Base-by-base conservation (phyloP, 2,329 filamentous ascomycete genomes). In the Teratosphaeria viscida region DNA sequence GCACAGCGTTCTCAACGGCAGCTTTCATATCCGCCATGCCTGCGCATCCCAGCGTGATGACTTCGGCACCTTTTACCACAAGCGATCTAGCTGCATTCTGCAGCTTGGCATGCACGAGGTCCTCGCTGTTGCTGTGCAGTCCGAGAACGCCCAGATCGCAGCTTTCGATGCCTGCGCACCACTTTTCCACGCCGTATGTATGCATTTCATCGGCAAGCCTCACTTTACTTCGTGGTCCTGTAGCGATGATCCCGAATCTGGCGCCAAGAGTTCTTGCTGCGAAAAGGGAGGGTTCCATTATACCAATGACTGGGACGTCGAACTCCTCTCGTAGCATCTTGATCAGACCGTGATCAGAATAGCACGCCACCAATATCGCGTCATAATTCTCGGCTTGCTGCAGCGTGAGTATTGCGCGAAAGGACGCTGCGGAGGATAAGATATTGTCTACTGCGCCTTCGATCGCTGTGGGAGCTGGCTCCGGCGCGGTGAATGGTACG, bases 281-380 rank as follows among this genome's bases (percentile, higher is more conserved):
- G 63, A 83, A 81, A 2, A 81, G 70, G 3, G 68, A 73, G 0
- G 78, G 77, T 66, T 81, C 79, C 77, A 81, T 80, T 59, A 81
- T 80, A 2, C 79, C 79, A 2, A 80, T 74, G 4, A 76, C 70
- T 0, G 78, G 79, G 55, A 77, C 68, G 2, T 67, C 60, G 52
- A 77, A 72, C 57, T 79, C 78, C 62, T 81, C 78, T 1, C 77
- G 71, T 35, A 81, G 69, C 66, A 78, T 77, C 23, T 70, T 67
- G 59, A 78, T 77, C 3, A 81, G 70, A 1, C 76, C 74, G 60
- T 81, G 78, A 39, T 77, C 74, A 57, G 73, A 77, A 68, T 79
- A 81, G 69, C 77, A 80, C 2, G 78, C 77, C 4, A 81, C 74
- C 2, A 81, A 71, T 55, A 81, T 76, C 0, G 76, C 79, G 66